phyloP scores from a whole-genome alignment of 2,329 filamentous ascomycete species.

The Penicillium paneum region DNA sequence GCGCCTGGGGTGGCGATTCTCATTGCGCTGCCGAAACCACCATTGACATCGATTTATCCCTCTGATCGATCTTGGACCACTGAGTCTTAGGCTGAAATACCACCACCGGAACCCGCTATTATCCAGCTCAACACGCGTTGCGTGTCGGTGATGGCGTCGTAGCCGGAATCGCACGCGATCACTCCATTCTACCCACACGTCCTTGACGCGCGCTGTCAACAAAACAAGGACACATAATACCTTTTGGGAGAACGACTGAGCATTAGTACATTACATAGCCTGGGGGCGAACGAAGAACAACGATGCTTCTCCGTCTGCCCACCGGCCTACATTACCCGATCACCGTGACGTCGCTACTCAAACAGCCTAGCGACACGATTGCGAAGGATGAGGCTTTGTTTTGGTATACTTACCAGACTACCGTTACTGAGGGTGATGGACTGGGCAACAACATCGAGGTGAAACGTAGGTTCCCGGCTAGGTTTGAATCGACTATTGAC shows the following conservation, averaged over 20 bases:
- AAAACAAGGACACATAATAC: neutral
- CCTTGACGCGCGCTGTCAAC: conserved; percentile 6
- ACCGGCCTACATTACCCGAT: conserved; percentile 81
- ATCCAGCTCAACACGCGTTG: conserved; percentile 16
- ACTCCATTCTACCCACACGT: conserved; percentile 9
- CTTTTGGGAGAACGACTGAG: neutral
- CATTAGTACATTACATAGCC: conserved; percentile 7
- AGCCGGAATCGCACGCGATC: conserved; percentile 23
- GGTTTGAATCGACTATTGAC: conserved; percentile 80
- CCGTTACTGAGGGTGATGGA: conserved; percentile 63
- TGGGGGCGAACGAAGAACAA: conserved; percentile 18
- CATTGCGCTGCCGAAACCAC: conserved; percentile 8
- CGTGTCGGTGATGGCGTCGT: conserved; percentile 23
- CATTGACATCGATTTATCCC: neutral
- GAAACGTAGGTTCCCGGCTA: conserved; percentile 67
- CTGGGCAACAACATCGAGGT: conserved; percentile 71
- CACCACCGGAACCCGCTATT: neutral
- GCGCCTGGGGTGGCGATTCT: conserved; percentile 19
- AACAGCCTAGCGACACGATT: conserved; percentile 70
- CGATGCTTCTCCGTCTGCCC: conserved; percentile 49
- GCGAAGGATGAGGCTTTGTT: conserved; percentile 74
- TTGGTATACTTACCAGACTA: conserved; percentile 81
- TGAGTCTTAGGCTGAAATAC: neutral
- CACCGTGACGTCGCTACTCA: conserved; percentile 81
- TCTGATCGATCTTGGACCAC: neutral